Evolutionary conservation across 768 basidiomycete genomes (phyloP).

Genomic region (Boletus sensibilis): DNA sequence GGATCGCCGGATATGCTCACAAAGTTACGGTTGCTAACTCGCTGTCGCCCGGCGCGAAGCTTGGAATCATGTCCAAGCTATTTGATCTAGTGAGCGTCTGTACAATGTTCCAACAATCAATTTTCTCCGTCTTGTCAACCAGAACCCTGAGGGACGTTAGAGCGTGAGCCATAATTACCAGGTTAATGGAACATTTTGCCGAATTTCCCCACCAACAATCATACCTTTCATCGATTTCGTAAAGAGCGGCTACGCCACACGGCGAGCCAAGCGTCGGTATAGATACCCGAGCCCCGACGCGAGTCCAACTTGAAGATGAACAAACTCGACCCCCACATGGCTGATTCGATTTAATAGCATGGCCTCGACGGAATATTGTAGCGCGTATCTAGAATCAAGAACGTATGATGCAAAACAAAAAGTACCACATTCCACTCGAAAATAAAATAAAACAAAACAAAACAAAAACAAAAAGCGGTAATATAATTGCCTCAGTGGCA

Average conservation of each 20-base stretch:
- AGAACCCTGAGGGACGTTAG: conserved; percentile 15
- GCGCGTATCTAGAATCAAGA: neutral
- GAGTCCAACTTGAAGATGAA: neutral
- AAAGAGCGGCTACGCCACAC: conserved; percentile 19
- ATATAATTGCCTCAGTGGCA: conserved; percentile 1
- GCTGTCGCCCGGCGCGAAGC: neutral
- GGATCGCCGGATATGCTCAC: neutral
- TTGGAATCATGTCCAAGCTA: neutral
- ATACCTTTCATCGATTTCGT: conserved; percentile 3
- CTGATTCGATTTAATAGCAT: no score
- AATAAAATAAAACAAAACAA: no score
- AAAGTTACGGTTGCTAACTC: neutral
- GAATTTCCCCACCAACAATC: conserved; percentile 8
- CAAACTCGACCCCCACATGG: neutral
- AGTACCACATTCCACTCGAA: neutral
- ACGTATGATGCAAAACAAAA: neutral
- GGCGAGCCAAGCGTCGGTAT: conserved; percentile 7
- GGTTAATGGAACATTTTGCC: conserved; percentile 6
- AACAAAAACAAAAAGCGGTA: neutral
- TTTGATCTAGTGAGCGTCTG: neutral
- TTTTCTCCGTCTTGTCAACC: neutral
- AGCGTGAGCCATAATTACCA: conserved; percentile 10
- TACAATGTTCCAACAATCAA: neutral
- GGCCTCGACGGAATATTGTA: neutral
- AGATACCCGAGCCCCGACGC: neutral